Conservation (phyloP, 768 basidiomycete species). For the Tricholoma bakamatsutake region DNA sequence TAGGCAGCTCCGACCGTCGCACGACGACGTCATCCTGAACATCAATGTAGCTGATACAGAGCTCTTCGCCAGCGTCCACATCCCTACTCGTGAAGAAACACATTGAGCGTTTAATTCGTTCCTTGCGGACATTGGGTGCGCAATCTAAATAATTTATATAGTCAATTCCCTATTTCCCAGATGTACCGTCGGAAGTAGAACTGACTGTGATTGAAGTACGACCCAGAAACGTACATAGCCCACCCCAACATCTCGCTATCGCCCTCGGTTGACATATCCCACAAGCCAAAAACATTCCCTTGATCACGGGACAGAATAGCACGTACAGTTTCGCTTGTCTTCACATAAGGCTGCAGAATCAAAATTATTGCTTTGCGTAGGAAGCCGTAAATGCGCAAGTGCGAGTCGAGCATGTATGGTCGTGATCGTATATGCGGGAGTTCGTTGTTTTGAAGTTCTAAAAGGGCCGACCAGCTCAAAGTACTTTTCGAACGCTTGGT, state of each 20-base stretch:
- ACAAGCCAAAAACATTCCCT: constrained; percentile 66
- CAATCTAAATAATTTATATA: constrained; percentile 34
- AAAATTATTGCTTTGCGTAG: constrained; percentile 32
- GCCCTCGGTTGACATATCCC: constrained; percentile 43
- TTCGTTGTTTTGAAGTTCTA: constrained; percentile 56
- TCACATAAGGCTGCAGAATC: constrained; percentile 26
- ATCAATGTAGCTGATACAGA: constrained; percentile 55
- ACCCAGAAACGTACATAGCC: constrained; percentile 53
- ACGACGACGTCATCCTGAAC: constrained; percentile 27
- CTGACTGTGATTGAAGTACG: constrained; percentile 67
- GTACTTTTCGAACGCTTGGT: constrained; percentile 5
- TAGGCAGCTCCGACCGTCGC: constrained; percentile 34
- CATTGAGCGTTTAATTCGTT: constrained; percentile 35
- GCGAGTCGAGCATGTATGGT: constrained; percentile 46
- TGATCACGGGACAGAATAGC: constrained; percentile 51
- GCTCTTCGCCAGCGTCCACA: constrained; percentile 44
- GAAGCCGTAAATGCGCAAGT: constrained; percentile 51
- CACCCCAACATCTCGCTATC: constrained; percentile 62
- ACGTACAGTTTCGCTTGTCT: constrained; percentile 41
- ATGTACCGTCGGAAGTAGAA: neutral
- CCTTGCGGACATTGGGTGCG: constrained; percentile 45
- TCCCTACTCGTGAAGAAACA: constrained; percentile 40
- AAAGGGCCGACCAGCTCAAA: constrained; percentile 40
- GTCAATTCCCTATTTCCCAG: neutral
- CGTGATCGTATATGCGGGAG: constrained; percentile 37